Conservation (phyloP, 441 rosid genomes). For the Rhodomyrtus psidioides region DNA sequence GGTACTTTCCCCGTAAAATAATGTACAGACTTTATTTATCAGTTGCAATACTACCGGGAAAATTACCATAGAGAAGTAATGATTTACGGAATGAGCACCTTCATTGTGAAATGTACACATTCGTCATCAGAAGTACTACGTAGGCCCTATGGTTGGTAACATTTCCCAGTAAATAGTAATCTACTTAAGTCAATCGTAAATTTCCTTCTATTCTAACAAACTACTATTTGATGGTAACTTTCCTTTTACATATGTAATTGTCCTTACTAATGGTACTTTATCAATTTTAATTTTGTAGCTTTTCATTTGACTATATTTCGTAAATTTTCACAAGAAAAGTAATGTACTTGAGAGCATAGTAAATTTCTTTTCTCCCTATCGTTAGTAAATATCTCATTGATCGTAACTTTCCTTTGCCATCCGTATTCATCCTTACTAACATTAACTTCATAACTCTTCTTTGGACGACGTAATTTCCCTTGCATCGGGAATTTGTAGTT, state of each 20-base stretch:
- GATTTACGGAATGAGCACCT: background rate
- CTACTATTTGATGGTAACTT: background rate
- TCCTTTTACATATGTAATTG: background rate
- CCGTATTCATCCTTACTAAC: background rate
- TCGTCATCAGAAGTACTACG: background rate
- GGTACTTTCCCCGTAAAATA: no score
- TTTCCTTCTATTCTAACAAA: background rate
- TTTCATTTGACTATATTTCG: background rate
- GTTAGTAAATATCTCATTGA: background rate
- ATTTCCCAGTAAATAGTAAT: rapidly evolving
- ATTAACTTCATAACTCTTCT: background rate
- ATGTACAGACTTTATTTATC: no score
- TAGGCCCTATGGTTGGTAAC: background rate
- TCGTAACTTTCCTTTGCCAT: background rate
- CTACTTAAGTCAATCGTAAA: background rate
- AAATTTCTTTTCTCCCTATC: background rate
- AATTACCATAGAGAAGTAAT: background rate
- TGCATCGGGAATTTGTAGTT: background rate
- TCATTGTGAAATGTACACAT: background rate
- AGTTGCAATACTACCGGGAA: background rate
- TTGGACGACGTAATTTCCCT: background rate
- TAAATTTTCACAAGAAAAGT: background rate
- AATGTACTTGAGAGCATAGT: background rate
- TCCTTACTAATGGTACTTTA: background rate
- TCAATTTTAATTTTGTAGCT: background rate